phyloP scores from a whole-genome alignment of 2,329 filamentous ascomycete species.

The Curvularia lunata region DNA sequence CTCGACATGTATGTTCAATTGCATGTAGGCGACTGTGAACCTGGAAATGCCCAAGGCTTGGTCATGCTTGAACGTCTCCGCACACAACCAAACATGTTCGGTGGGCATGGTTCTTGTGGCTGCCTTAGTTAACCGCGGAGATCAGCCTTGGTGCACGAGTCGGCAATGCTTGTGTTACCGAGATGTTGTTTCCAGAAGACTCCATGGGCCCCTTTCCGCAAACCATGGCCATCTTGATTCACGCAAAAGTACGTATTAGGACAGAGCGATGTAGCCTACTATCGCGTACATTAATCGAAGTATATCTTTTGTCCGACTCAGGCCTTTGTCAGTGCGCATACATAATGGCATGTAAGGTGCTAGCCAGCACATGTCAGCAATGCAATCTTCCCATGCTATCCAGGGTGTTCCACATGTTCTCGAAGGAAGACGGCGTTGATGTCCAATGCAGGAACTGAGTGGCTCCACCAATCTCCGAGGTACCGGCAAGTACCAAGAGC shows the following conservation, averaged over 20 bases:
- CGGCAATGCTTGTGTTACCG: background rate
- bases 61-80: background rate
- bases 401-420: background rate
- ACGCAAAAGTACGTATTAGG: background rate
- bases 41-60: background rate
- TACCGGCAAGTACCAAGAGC: background rate
- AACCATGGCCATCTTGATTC: background rate
- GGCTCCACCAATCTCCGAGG: conserved; percentile 7
- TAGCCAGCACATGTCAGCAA: background rate
- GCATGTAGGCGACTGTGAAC: background rate
- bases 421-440: background rate
- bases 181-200: background rate
- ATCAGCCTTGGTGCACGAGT: background rate
- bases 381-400: background rate
- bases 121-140: background rate
- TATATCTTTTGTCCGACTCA: background rate
- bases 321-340: background rate
- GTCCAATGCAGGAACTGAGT: conserved; percentile 1
- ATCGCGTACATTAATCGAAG: background rate
- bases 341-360: no score
- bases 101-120: background rate
- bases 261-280: background rate
- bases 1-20: background rate
- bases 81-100: no score
- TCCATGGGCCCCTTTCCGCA: background rate